Evolutionary conservation across 257 asterid species (phyloP), one percentile per base, ranked within the genome.

Genomic region (Solanum peruvianum): DNA sequence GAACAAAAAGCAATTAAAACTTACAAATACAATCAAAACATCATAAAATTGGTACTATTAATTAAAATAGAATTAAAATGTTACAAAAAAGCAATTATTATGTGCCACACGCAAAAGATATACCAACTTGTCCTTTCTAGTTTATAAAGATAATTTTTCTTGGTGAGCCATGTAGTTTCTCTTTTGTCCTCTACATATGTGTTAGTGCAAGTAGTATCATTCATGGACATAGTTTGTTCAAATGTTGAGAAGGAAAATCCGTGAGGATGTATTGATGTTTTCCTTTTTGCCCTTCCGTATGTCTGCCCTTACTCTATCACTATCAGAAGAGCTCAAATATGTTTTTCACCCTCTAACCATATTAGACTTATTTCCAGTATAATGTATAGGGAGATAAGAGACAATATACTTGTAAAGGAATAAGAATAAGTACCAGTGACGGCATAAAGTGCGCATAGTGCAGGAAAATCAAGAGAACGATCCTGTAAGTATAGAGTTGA

Each of bases 381-480:
- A 81, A 81, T 16, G 27, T 81, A 81, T 27, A 81, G 45, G 69
- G 85, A 87, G 72, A 69, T 25, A 67, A 44, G 76, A 84, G 87
- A 83, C 44, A 15, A 87, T 45, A 15, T 78, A 3, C 66, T 78
- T 78, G 84, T 45, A 78, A 84, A 37, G 76, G 82, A 81, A 83
- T 87, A 81, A 89, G 64, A 78, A 87, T 25, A 85, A 47, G 87
- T 94, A 94, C 98, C 98, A 67, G 98, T 96, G 89, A 93, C 96
- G 89, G 98, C 98, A 91, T 96, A 96, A n/a, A 96, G 91, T 33
- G 98, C 98, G 76, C 97, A 93, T 82, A 96, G 80, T 88, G 93
- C 95, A 71, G 90, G 92, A 88, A 96, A 94, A 90, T 94, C 98
- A 84, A 94, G 96, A 86, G 98, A 93, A 35, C 95, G 92, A 85